Conservation (phyloP, 176 grass and related monocot species). For the Avena atlantica region DNA sequence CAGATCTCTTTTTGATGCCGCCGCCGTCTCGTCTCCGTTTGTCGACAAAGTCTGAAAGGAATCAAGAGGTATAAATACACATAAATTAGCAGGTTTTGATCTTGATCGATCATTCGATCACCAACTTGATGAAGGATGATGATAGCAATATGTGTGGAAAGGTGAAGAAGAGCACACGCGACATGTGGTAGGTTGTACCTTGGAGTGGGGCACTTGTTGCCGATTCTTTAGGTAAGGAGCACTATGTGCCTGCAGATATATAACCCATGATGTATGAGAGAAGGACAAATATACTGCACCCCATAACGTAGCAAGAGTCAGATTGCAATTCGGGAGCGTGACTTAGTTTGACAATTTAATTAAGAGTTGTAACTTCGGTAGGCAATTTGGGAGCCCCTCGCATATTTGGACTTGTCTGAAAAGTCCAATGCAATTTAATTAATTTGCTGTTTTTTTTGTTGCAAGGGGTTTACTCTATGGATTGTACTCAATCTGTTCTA, state of each 20-base stretch:
- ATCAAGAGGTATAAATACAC: not conserved
- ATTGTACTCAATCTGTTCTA: too few species aligned
- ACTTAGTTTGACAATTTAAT: not conserved
- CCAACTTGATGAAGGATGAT: not conserved
- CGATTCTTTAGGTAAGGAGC: slow-evolving; percentile 80
- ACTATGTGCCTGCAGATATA: slow-evolving; percentile 63
- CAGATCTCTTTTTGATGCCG: slow-evolving; percentile 22
- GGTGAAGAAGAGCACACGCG: slow-evolving; percentile 1
- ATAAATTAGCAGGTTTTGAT: not conserved
- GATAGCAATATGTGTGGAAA: not conserved
- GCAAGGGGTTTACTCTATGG: not conserved
- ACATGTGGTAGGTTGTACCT: slow-evolving; percentile 6
- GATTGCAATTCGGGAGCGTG: not conserved
- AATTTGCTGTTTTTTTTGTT: not conserved
- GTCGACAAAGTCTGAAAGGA: not conserved
- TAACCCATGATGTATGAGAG: not conserved
- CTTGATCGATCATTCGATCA: not conserved
- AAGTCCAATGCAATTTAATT: not conserved
- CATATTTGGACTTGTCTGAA: not conserved
- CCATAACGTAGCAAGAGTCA: not conserved
- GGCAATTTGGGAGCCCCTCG: not conserved
- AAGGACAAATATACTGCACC: too few species aligned
- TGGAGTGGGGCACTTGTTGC: slow-evolving; percentile 64
- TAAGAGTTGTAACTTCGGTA: not conserved
- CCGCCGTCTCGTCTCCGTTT: not conserved